These are phyloP conservation scores for Flaveria sonorensis DNA, from an alignment of 129 eudicot genomes.

Conservation along the genomic window DNA sequence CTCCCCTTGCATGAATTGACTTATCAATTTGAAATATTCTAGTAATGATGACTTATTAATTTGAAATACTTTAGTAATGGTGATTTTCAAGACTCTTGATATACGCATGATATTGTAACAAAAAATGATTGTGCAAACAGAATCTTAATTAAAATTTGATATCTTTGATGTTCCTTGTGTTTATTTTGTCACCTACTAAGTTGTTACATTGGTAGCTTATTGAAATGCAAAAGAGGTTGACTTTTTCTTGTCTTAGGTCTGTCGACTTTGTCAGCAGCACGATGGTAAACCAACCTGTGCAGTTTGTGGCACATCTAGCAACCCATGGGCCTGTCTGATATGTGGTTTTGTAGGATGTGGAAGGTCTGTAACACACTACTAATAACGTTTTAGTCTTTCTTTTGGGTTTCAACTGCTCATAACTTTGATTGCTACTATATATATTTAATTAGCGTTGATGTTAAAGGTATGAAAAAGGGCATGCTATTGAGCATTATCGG, in stretches of 20 bases:
- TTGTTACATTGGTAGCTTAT: background rate
- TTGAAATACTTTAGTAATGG: constrained; percentile 1
- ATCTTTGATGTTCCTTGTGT: background rate
- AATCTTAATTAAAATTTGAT: background rate
- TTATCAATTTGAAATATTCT: constrained; percentile 11
- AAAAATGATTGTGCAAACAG: constrained; percentile 14
- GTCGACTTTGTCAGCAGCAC: constrained; percentile 82
- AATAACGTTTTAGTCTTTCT: background rate
- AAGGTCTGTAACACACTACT: constrained; percentile 47
- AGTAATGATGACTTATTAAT: constrained; percentile 2
- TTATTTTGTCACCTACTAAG: background rate
- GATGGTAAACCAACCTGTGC: constrained; percentile 80
- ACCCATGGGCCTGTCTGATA: constrained; percentile 84
- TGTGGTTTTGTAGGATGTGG: constrained; percentile 99
- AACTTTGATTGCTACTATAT: constrained; percentile 8
- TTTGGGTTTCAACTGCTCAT: background rate
- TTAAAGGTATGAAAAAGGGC: constrained; percentile 72
- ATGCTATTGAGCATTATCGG: constrained; percentile 77
- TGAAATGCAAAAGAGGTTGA: background rate
- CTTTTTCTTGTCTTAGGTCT: constrained; percentile 54
- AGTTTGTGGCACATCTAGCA: constrained; percentile 66
- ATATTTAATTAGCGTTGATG: constrained; percentile 3
- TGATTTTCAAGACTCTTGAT: constrained; percentile 7
- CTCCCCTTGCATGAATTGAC: background rate
- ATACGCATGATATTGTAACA: background rate